Percentiles rank a stretch among this genome's conserved stretches.
Evolutionary conservation across 1,284 basidiomycete genomes (phyloP).

Genomic region (Phlebopus sp.): DNA sequence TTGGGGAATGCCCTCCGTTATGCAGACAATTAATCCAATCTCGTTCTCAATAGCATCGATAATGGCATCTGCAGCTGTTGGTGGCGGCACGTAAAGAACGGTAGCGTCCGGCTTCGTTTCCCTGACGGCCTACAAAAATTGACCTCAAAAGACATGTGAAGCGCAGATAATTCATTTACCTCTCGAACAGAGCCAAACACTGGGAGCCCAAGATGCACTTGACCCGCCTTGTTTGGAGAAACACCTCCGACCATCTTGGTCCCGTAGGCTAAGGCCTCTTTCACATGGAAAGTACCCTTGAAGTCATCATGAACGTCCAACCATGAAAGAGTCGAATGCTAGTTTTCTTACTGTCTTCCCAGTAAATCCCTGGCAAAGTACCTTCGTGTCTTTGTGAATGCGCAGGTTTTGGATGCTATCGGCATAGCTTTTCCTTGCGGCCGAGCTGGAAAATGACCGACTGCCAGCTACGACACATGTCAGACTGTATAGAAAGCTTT

Average conservation of each 20-base stretch:
- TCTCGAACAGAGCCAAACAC: slow-evolving; percentile 93
- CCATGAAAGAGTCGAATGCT: not conserved
- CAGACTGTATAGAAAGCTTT: slow-evolving; percentile 1
- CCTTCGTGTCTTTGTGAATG: slow-evolving; percentile 94
- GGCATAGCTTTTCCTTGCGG: slow-evolving; percentile 72
- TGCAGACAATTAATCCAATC: slow-evolving; percentile 93
- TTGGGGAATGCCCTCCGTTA: slow-evolving; percentile 97
- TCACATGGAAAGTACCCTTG: slow-evolving; percentile 96
- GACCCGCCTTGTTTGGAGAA: slow-evolving; percentile 96
- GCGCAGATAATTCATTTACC: slow-evolving; percentile 43
- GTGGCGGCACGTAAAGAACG: slow-evolving; percentile 94
- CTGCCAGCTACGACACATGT: slow-evolving; percentile 49
- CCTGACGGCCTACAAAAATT: slow-evolving; percentile 65
- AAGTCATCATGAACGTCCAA: slow-evolving; percentile 7
- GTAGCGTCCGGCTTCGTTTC: slow-evolving; percentile 87
- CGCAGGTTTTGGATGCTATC: slow-evolving; percentile 91
- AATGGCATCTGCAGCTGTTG: slow-evolving; percentile 91
- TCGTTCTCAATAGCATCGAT: slow-evolving; percentile 98
- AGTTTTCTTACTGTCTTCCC: slow-evolving; percentile 85
- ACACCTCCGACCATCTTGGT: slow-evolving; percentile 98
- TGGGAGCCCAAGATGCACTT: slow-evolving; percentile 92
- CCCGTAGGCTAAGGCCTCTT: slow-evolving; percentile 92
- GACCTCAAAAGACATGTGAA: not conserved
- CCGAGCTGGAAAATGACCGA: slow-evolving; percentile 78
- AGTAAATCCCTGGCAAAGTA: slow-evolving; percentile 91